Evolutionary conservation across 495 filamentous ascomycete species (phyloP).

Genomic region (Penicillium pancosmium): DNA sequence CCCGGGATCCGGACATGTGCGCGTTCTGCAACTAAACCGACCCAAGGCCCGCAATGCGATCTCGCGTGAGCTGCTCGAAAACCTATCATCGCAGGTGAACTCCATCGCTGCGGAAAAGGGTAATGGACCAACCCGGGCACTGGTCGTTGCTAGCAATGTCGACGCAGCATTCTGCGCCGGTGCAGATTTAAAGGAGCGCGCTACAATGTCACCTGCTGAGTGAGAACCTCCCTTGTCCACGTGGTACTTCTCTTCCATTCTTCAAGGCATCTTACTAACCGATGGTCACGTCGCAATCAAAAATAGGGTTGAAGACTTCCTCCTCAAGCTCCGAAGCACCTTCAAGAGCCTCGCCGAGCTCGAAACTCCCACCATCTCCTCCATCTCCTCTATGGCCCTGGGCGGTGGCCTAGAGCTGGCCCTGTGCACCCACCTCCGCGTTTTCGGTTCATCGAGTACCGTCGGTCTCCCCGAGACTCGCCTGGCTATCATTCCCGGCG

Average conservation of each 20-base stretch:
- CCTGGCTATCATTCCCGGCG: conserved; percentile 91
- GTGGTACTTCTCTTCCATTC: not conserved
- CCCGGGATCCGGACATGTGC: conserved; percentile 80
- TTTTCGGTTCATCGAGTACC: conserved; percentile 70
- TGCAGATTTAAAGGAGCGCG: conserved; percentile 89
- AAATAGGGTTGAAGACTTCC: conserved; percentile 72
- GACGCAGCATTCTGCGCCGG: conserved; percentile 90
- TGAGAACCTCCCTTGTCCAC: conserved; percentile 27
- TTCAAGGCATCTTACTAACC: conserved; percentile 4
- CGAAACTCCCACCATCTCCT: conserved; percentile 85
- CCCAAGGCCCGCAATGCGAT: conserved; percentile 87
- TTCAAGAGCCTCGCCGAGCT: conserved; percentile 68
- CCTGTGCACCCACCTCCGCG: conserved; percentile 80
- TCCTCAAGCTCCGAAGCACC: conserved; percentile 70
- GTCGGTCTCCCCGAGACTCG: conserved; percentile 89
- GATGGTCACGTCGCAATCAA: not conserved
- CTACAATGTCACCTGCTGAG: conserved; percentile 72
- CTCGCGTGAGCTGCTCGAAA: conserved; percentile 71
- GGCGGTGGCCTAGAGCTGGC: conserved; percentile 93
- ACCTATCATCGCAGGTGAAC: conserved; percentile 69
- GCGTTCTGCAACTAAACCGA: conserved; percentile 83
- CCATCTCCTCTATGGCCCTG: conserved; percentile 77
- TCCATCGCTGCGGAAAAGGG: conserved; percentile 69
- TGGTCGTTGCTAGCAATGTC: conserved; percentile 77
- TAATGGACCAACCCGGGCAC: conserved; percentile 65